phyloP scores from a whole-genome alignment of 305 asterid genomes.

The Rubia balearica region DNA sequence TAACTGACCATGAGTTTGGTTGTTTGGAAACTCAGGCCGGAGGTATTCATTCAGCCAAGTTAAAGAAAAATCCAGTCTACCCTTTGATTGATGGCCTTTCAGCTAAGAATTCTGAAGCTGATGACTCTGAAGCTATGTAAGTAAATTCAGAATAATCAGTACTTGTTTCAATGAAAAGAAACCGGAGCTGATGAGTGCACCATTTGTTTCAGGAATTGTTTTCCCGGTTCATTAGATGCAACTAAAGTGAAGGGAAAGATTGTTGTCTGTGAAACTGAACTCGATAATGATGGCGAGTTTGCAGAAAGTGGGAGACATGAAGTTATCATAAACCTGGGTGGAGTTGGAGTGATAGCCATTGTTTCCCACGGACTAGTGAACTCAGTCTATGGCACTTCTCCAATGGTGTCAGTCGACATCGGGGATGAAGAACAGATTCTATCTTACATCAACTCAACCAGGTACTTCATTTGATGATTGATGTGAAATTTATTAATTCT shows the following conservation, averaged over 20 bases:
- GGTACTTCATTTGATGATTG: conserved; percentile 23
- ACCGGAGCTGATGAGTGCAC: not conserved
- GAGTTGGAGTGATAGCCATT: conserved; percentile 29
- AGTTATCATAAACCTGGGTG: conserved; percentile 34
- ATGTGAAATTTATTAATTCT: not conserved
- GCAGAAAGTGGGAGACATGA: conserved; percentile 17
- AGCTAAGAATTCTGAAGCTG: not conserved
- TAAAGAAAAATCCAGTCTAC: not conserved
- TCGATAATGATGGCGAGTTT: not conserved
- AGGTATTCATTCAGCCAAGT: not conserved
- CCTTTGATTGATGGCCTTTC: conserved; percentile 2
- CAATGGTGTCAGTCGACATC: conserved; percentile 32
- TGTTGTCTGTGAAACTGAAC: conserved; percentile 34
- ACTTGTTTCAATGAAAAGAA: not conserved
- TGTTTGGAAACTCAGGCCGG: not conserved
- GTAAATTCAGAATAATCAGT: not conserved
- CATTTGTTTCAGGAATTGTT: conserved; percentile 36
- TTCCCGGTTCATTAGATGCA: conserved; percentile 42
- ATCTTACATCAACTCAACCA: conserved; percentile 49
- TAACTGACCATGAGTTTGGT: not conserved
- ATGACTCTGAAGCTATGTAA: not conserved
- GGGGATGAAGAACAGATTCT: conserved; percentile 37
- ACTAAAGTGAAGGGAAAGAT: conserved; percentile 51
- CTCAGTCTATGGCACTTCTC: conserved; percentile 24
- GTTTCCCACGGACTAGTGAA: conserved; percentile 16